Percentiles rank a stretch among this genome's conserved stretches.
Evolutionary conservation across 2,329 filamentous ascomycete genomes (phyloP).

Genomic region (Scopulariopsis brevicaulis): DNA sequence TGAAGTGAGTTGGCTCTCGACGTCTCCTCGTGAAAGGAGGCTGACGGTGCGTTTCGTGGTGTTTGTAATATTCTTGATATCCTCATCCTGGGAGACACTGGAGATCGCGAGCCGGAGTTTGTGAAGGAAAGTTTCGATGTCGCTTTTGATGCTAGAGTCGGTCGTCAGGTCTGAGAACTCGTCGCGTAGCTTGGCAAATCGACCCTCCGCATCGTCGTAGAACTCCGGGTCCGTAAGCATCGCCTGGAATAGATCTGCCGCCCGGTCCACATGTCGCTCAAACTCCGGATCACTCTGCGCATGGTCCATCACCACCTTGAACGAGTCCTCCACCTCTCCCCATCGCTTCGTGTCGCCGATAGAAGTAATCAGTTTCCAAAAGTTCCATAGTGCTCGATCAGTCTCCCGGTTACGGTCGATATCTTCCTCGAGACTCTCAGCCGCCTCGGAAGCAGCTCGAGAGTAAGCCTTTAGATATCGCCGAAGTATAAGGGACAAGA

Average conservation of each 20-base stretch:
- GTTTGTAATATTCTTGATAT: slow-evolving; percentile 57
- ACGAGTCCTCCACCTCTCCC: slow-evolving; percentile 58
- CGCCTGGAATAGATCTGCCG: slow-evolving; percentile 64
- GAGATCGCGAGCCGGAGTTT: slow-evolving; percentile 58
- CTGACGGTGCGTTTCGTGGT: slow-evolving; percentile 57
- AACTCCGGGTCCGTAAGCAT: slow-evolving; percentile 81
- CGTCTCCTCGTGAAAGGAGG: slow-evolving; percentile 54
- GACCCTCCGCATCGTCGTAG: slow-evolving; percentile 59
- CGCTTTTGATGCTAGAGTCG: slow-evolving; percentile 57
- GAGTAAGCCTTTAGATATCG: slow-evolving; percentile 72
- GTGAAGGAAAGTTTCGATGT: slow-evolving; percentile 60
- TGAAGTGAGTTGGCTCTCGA: slow-evolving; percentile 60
- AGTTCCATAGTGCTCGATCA: slow-evolving; percentile 64
- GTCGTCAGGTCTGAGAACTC: slow-evolving; percentile 52
- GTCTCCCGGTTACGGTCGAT: slow-evolving; percentile 62
- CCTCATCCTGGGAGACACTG: slow-evolving; percentile 59
- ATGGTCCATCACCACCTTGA: slow-evolving; percentile 62
- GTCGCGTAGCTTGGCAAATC: slow-evolving; percentile 36
- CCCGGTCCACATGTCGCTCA: slow-evolving; percentile 61
- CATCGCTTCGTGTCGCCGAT: slow-evolving; percentile 68
- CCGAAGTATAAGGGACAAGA: slow-evolving; percentile 61
- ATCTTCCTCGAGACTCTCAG: slow-evolving; percentile 56
- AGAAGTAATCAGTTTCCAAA: slow-evolving; percentile 70
- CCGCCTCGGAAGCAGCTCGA: slow-evolving; percentile 55
- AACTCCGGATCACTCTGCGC: slow-evolving; percentile 71